Conservation (phyloP, 2,329 filamentous ascomycete species). For the Arthrobotrys sphaeroides region DNA sequence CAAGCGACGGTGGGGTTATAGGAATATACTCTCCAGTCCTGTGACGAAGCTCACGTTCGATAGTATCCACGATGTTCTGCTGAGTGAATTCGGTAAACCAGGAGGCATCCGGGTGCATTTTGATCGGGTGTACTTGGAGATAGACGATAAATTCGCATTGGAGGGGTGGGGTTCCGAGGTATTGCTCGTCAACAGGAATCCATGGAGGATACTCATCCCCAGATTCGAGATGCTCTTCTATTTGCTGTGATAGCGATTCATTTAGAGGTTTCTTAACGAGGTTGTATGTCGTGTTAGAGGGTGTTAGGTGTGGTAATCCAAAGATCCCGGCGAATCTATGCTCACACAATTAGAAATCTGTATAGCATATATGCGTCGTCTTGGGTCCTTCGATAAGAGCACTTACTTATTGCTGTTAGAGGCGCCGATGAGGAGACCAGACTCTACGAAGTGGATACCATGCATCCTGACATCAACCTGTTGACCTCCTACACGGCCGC, state of each 20-base stretch:
- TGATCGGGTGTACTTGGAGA: slow-evolving; percentile 74
- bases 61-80: slow-evolving; percentile 60
- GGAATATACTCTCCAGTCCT: slow-evolving; percentile 70
- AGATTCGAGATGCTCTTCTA: slow-evolving; percentile 71
- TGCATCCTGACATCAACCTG: slow-evolving; percentile 74
- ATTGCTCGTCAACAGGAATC: slow-evolving; percentile 67
- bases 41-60: slow-evolving; percentile 72
- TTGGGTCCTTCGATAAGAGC: background rate
- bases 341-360: slow-evolving; percentile 18
- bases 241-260: slow-evolving; percentile 73
- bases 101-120: slow-evolving; percentile 31
- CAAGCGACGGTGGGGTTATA: slow-evolving; percentile 66
- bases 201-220: slow-evolving; percentile 74
- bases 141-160: slow-evolving; percentile 92
- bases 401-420: slow-evolving; percentile 87
- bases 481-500: slow-evolving; percentile 51
- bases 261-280: slow-evolving; percentile 72
- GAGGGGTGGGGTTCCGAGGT: slow-evolving; percentile 69
- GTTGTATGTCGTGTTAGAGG: slow-evolving; percentile 67
- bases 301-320: slow-evolving; percentile 81
- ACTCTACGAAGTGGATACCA: slow-evolving; percentile 85
- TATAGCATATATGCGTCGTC: background rate
- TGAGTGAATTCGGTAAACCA: slow-evolving; percentile 51
- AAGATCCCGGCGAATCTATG: slow-evolving; percentile 79
- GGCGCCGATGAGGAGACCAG: slow-evolving; percentile 80